Base-by-base conservation (phyloP, 345 rosid genomes). In the Psidium guajava region DNA sequence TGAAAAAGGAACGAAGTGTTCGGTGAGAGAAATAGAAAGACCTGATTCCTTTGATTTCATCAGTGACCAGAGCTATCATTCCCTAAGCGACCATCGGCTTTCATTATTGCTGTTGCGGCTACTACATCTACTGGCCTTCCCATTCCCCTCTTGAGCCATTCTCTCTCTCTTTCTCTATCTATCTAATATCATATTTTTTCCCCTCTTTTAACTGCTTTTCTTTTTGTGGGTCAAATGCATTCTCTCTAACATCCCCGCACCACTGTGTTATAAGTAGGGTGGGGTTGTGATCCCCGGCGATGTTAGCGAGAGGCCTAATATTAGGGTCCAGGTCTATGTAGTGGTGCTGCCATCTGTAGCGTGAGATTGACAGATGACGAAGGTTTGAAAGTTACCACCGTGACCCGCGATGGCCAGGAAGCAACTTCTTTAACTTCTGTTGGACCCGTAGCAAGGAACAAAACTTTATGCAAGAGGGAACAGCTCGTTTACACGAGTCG, bases 21-120 rank as follows among this genome's bases (percentile, higher is more conserved):
- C 0, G 21, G 28, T 0, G 7, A 24, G 59, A 25, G 61, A 9
- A 12, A 57, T 8, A 27, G 36, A 83, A 22, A 25, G 58, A 92
- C 93, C 92, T 92, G 10, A 89, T 87, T 86, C 92, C 91, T 27
- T 58, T 85, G 44, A 88, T 84, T 69, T 89, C 93, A 58, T 92
- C 92, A 13, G n/a, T 92, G 12, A 92, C 16, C 8, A 58, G 69
- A 5, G 32, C 16, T 16, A 32, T 58, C 69, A 11, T 58, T 58
- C 69, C 69, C 69, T n/a, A 25, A 85, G 86, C 5, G 83, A 85
- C 86, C 86, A 85, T 50, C 82, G 53, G 52, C 16, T 82, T 11
- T 53, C 15, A 40, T 0, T 6, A 49, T 61, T 1, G 9, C 8
- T 3, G 16, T n/a, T 13, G 36, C 36, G 15, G 24, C 18, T 2